Base-by-base conservation (phyloP, 257 asterid genomes). In the Nicotiana knightiana region DNA sequence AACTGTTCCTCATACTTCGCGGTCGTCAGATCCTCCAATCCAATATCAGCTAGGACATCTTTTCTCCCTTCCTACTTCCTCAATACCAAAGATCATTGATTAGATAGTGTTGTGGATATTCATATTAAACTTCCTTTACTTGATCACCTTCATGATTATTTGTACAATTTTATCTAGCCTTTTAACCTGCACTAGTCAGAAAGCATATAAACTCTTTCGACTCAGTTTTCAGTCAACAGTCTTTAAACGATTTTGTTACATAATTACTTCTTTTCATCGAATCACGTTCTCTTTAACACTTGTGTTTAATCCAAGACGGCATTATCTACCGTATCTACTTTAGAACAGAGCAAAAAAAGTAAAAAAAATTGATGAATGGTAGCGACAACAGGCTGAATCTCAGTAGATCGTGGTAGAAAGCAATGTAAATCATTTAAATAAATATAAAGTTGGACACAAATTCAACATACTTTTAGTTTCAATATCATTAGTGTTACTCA, bases 21-120 rank as follows among this genome's bases (percentile, higher is more conserved):
- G 92, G 59, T 81, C 91, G 8, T 76, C 91, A 3, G 98, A 93
- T 26, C 85, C 93, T 4, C 89, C 87, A 28, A 79, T 88, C 48
- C 26, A 97, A 2, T 92, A 81, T 81, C 93, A 88, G 90, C 33
- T 87, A 32, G 97, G 94, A 81, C 88, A 84, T 76, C 82, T 91
- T 79, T 92, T 90, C 87, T 84, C 92, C 13, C 92, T 92, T 61
- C 84, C 98, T n/a, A 89, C 95, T 1, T 65, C 91, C 58, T 86
- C 93, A 17, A 75, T 51, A 67, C 90, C 88, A 1, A 94, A 93
- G 93, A 88, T 88, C 4, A 83, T 87, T 82, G 97, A 94, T 88
- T 94, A 83, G 89, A 39, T 80, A 15, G 68, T 82, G 32, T 16
- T 43, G 65, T 39, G 55, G 61, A 30, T 48, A 79, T 18, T 67